A percentile compares a stretch with the other conserved stretches of the same genome.
These are phyloP conservation scores for Sclerotiophoma versabilis DNA, from an alignment of 2,329 filamentous ascomycete species.

Conservation along the genomic window DNA sequence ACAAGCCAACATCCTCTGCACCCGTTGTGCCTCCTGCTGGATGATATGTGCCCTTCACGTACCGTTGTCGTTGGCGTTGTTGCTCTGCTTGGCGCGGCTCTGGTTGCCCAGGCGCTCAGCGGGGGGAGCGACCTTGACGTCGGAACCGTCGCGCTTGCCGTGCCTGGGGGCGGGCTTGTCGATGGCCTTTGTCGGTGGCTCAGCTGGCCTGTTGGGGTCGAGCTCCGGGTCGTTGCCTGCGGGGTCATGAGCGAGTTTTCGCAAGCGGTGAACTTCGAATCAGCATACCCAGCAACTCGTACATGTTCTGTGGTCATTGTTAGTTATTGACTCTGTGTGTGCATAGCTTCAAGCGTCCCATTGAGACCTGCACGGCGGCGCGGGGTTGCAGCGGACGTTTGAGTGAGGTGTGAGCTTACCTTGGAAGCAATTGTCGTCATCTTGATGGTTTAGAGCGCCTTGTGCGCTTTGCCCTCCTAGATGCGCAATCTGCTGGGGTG, in stretches of 20 bases:
- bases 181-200: conserved; percentile 84
- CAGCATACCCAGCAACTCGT: conserved; percentile 91
- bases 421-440: conserved; percentile 55
- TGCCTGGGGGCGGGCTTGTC: conserved; percentile 81
- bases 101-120: conserved; percentile 43
- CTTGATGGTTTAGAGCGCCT: conserved; percentile 53
- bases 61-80: conserved; percentile 87
- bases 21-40: not conserved
- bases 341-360: conserved; percentile 10
- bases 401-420: conserved; percentile 41
- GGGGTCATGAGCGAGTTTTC: conserved; percentile 34
- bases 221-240: conserved; percentile 74
- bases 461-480: conserved; percentile 54
- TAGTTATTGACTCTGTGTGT: conserved; percentile 37
- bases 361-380: conserved; percentile 15
- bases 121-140: conserved; percentile 63
- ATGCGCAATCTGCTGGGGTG: conserved; percentile 49
- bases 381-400: conserved; percentile 14
- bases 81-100: conserved; percentile 53
- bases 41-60: conserved; percentile 57
- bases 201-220: conserved; percentile 75
- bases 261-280: conserved; percentile 9
- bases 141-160: conserved; percentile 85
- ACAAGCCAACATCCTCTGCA: not conserved
- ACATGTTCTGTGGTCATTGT: conserved; percentile 77